Evolutionary conservation across 768 basidiomycete species (phyloP), one percentile per base, ranked within the genome.

Genomic region (Pleurotus citrinopileatus): DNA sequence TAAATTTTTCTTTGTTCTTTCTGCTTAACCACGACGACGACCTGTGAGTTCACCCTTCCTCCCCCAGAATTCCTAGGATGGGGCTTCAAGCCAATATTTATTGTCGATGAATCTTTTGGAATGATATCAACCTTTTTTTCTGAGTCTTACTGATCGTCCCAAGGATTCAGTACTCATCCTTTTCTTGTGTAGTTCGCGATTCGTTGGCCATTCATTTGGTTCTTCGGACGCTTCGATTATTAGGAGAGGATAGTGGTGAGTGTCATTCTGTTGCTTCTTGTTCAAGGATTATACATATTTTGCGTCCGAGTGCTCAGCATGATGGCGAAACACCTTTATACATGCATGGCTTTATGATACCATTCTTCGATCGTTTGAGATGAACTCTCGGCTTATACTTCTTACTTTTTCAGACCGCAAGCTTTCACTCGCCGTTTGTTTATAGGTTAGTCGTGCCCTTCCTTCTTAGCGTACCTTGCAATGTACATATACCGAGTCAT

Each of bases 31-130:
- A 38, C 54, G 17, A 17, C 37, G 34, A 51, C 43, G 32, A 44
- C 56, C 23, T 15, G 32, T 45, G 26, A 55, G 59, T 63, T 65
- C 53, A 54, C 60, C 59, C 45, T 42, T 37, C 34, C 43, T 52
- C 28, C 52, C 10, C n/a, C n/a, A n/a, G n/a, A 36, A 51, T 52
- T 38, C 40, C 55, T n/a, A 73, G 81, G 83, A 83, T 84, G 82
- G 70, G 73, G 71, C 61, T 59, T 59, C 59, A 61, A 63, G 69
- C 73, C 70, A 59, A 61, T 77, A 87, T 87, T 86, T 88, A 85
- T 87, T 88, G 84, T 87, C 83, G 70, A 73, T 82, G 83, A 84
- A 58, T 53, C 54, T 60, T 43, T 48, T n/a, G 8, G 12, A 58
- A 66, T 84, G 84, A 86, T 80, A 72, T 67, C 73, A 82, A 70